Conservation (phyloP, 305 asterid genomes). For the Coffea humblotiana region DNA sequence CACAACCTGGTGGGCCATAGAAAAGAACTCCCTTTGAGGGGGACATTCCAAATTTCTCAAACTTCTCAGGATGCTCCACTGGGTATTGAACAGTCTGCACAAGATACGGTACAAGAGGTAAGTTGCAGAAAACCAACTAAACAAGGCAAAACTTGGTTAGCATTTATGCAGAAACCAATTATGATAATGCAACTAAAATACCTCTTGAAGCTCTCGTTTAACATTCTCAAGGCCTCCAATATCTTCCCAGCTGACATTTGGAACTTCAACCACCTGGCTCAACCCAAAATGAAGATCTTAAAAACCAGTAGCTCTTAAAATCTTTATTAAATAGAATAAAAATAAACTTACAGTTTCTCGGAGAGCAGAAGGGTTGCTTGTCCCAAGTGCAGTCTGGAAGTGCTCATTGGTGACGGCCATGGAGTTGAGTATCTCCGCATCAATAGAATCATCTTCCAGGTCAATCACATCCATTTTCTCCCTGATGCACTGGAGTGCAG, state of each 20-base stretch:
- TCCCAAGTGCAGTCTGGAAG: conserved; percentile 86
- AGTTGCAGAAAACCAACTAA: neutral
- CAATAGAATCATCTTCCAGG: conserved; percentile 89
- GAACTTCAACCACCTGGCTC: conserved; percentile 49
- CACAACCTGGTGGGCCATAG: conserved; percentile 96
- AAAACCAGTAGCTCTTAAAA: neutral
- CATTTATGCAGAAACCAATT: neutral
- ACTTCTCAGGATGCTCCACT: conserved; percentile 98
- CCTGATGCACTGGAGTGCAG: conserved; percentile 94
- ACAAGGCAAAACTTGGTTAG: neutral
- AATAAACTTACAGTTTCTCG: conserved; percentile 80
- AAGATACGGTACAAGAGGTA: conserved; percentile 13
- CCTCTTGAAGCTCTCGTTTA: conserved; percentile 59
- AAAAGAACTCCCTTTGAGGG: conserved; percentile 96
- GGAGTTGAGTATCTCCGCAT: conserved; percentile 86
- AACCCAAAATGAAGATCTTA: conserved; percentile 13
- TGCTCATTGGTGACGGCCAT: conserved; percentile 94
- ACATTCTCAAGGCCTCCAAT: conserved; percentile 57
- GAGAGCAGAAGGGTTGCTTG: conserved; percentile 92
- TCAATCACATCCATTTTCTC: conserved; percentile 98
- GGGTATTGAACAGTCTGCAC: conserved; percentile 92
- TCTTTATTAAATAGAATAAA: neutral
- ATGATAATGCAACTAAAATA: conserved; percentile 11
- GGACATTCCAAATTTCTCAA: conserved; percentile 92
- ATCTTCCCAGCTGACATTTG: conserved; percentile 49